Conservation (phyloP, 2,329 filamentous ascomycete species). For the Blastomyces percursus region DNA sequence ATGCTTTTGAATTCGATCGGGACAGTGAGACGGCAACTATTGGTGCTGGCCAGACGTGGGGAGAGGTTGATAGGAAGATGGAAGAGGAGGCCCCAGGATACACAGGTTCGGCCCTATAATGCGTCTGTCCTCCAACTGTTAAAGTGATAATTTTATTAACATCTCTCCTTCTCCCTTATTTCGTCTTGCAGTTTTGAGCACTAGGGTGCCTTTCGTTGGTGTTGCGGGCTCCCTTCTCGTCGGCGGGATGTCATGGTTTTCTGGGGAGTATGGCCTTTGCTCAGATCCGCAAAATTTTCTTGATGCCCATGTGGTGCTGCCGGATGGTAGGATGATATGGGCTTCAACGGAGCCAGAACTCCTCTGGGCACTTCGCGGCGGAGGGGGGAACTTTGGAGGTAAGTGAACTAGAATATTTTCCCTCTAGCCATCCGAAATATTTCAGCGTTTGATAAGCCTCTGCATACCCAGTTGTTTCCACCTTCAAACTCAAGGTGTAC, state of each 20-base stretch:
- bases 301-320: conserved; percentile 30
- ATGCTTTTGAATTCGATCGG: conserved; percentile 26
- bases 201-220: conserved; percentile 30
- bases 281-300: conserved; percentile 34
- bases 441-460: neutral
- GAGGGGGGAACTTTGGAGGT: conserved; percentile 25
- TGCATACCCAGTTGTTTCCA: neutral
- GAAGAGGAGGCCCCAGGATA: conserved; percentile 26
- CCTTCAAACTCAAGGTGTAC: neutral
- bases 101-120: conserved; percentile 16
- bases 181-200: conserved; percentile 20
- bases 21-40: conserved; percentile 23
- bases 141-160: neutral
- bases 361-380: conserved; percentile 34
- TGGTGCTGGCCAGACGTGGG: conserved; percentile 31
- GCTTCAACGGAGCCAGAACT: conserved; percentile 31
- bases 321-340: conserved; percentile 30
- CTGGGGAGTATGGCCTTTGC: conserved; percentile 28
- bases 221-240: conserved; percentile 30
- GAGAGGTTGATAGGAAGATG: conserved; percentile 27
- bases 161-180: neutral
- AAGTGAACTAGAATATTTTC: neutral
- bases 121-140: neutral
- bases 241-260: conserved; percentile 33
- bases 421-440: neutral